These are phyloP conservation scores for Candida vaughaniae DNA, from an alignment of 805 yeast genomes.

Conservation along the genomic window DNA sequence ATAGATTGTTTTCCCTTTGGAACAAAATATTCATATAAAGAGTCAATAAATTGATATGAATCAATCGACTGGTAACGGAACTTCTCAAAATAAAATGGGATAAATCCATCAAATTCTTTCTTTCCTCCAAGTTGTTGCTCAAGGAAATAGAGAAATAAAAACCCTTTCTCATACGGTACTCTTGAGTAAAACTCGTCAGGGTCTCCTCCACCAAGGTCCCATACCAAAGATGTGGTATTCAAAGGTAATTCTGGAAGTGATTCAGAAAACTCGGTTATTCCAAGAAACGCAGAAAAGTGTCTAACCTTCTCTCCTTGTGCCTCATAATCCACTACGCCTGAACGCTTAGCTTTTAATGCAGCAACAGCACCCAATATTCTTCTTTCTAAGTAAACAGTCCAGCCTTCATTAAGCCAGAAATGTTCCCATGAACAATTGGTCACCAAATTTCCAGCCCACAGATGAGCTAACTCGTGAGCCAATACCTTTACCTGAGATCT, in stretches of 20 bases:
- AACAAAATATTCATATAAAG: slow-evolving; percentile 24
- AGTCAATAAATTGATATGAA: slow-evolving; percentile 24
- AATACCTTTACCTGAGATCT: slow-evolving; percentile 33
- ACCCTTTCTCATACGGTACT: slow-evolving; percentile 38
- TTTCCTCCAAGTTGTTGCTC: slow-evolving; percentile 25
- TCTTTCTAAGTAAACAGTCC: slow-evolving; percentile 37
- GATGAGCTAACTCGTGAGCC: slow-evolving; percentile 40
- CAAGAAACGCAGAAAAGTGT: slow-evolving; percentile 31
- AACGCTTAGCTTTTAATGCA: slow-evolving; percentile 19
- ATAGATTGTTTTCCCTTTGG: slow-evolving; percentile 18
- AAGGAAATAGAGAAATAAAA: slow-evolving; percentile 27
- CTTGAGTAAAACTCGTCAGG: slow-evolving; percentile 34
- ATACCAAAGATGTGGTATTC: slow-evolving; percentile 21
- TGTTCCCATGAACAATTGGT: slow-evolving; percentile 39
- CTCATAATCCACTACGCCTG: slow-evolving; percentile 16
- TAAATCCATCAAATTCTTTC: slow-evolving; percentile 26
- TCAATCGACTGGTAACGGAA: slow-evolving; percentile 29
- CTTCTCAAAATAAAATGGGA: slow-evolving; percentile 26
- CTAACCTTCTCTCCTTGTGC: slow-evolving; percentile 31
- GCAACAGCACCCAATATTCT: slow-evolving; percentile 32
- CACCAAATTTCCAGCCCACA: slow-evolving; percentile 39
- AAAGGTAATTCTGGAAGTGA: slow-evolving; percentile 21
- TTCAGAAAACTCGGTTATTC: slow-evolving; percentile 29
- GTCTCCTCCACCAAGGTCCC: slow-evolving; percentile 21
- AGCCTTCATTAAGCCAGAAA: slow-evolving; percentile 39